Base-by-base conservation (phyloP, 768 basidiomycete species). In the Lentinula raphanica region DNA sequence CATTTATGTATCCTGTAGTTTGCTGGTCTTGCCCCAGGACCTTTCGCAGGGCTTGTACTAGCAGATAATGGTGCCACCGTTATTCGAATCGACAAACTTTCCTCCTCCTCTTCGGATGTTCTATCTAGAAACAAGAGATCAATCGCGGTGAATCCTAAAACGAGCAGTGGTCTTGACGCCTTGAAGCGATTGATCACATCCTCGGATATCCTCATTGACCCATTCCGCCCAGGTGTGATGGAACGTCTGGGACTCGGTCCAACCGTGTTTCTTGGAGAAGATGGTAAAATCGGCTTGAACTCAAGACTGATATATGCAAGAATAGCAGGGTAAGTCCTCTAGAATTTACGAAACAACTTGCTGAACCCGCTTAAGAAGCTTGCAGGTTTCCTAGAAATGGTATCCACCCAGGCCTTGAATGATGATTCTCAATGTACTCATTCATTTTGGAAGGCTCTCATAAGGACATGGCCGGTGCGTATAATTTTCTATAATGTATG, bases 31-130 rank as follows among this genome's bases (percentile, higher is more conserved):
- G 91, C 90, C 4, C 91, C 91, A 1, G 90, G 83, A 1, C 90
- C 91, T 0, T 92, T 90, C 63, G 83, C 88, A 8, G 89, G 88
- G 29, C 77, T 92, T 45, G 67, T 92, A 42, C 79, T 94, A 36
- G 85, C 90, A 1, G 90, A 92, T 70, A 85, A 87, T 64, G 90
- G 91, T 2, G 91, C 90, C 31, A 79, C 79, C 46, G 90, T 93
- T 40, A 80, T 81, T 19, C 85, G 91, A 27, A 76, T 94, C 53
- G 91, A 94, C 75, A 77, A 79, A 53, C 82, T 81, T n/a, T 71
- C 69, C 11, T 69, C 45, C 5, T 49, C 67, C 19, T 75, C 76
- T n/a, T 54, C 64, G 1, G 87, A 88, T 68, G 65, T 82, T 3
- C 77, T 88, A n/a, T 81, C 78, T 66, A 81, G 88, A 25, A 83